Base-by-base conservation (phyloP, 129 eudicot species). In the Artemisia annua region DNA sequence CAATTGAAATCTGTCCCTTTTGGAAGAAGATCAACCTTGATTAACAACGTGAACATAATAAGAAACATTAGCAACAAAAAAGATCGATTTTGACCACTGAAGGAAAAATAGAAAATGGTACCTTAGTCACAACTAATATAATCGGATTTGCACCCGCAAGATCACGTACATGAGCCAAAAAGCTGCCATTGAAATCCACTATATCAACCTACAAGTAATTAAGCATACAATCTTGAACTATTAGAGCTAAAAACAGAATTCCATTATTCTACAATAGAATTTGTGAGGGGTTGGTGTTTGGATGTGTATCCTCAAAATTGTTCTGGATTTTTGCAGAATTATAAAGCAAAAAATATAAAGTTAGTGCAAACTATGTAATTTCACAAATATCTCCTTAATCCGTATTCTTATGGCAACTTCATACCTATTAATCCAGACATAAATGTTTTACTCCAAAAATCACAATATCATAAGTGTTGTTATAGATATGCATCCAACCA, bases 11-110 rank as follows among this genome's bases (percentile, higher is more conserved):
- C 98, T 14, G 98, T 93, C 76, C 90, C 98, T 87, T 90, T 93
- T 20, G 98, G 98, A 81, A 93, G 97, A 83, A 93, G 98, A 82
- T 93, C 98, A 82, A 93, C 92, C 98, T 93, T 80, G 18, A 86
- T 16, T 77, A 62, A 82, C 71, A 63, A 13, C 35, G 48, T 17
- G 58, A 60, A 65, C 18, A 75, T 19, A 64, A 67, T 28, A n/a
- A 18, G 14, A 58, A 26, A 5, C 6, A 20, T 44, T 48, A 71
- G 50, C 12, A 75, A 61, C 19, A 46, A 56, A 17, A 17, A 69
- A 76, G 18, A 62, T 78, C 3, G 14, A 54, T 30, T 69, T 17
- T 66, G n/a, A 71, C 35, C 51, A 69, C 32, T 28, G 8, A 76
- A 44, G 32, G 13, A 62, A 51, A 20, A 20, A 44, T 7, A 50